Evolutionary conservation across 176 grass and related monocot genomes (phyloP), one percentile per base, ranked within the genome.

Genomic region (Musa beccarii): DNA sequence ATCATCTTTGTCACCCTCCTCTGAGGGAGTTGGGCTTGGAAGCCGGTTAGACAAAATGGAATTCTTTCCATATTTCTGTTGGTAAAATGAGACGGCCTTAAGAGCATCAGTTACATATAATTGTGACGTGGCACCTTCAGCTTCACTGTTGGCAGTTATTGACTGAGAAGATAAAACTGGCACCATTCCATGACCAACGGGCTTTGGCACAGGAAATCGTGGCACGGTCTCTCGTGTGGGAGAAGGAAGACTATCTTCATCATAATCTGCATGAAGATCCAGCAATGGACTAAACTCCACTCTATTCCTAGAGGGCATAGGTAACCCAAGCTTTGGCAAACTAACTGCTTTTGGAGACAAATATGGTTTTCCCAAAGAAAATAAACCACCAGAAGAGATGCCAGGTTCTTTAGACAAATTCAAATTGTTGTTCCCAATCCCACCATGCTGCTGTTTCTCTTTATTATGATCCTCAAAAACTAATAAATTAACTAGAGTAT

Each of bases 211-310:
- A 82, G 81, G 70, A 70, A 94, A 84, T 82, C 86, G 59, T 65
- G 69, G 77, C 63, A 79, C 11, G 75, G 76, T 87, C 70, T 85
- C 90, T 21, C 90, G 71, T 25, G 90, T 99, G 61, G 90, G 95
- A 1, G 95, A 99, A 20, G 95, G 95, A 19, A 99, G 86, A 85
- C 88, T 99, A 76, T 85, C 91, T 84, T 94, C 95, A 54, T 92
- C 91, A 81, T 99, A 94, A 81, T 92, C 95, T 54, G 88, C 88
- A 83, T 99, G 95, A 83, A 94, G 91, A 83, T 99, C 88, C 78
- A 99, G 78, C 81, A 94, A 77, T 53, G 88, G 95, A 62, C 90
- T 90, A 83, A 90, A 69, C 15, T 70, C 72, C 17, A 72, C 69
- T 80, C 73, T 85, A 77, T 84, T 89, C 72, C 74, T 89, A 10